Base-by-base conservation (phyloP, 2,329 filamentous ascomycete genomes). In the Ophiostoma ulmi region DNA sequence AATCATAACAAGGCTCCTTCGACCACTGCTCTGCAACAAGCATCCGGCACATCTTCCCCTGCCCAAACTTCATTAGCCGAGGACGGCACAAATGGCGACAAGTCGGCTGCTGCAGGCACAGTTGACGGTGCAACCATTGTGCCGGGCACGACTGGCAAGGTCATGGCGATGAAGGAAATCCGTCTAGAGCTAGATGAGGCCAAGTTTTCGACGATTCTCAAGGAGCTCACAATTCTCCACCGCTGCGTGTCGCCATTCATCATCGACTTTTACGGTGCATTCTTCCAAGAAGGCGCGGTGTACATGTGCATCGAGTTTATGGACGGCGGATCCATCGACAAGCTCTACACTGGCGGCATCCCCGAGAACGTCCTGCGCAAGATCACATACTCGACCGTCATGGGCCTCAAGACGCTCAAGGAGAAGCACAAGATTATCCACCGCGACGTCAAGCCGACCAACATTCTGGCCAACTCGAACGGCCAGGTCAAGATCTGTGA, bases 91-190 rank as follows among this genome's bases (percentile, higher is more conserved):
- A 5, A 11, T 58, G 58, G 39, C 70, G 35, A 65, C 35, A 26
- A 13, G 11, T 5, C 52, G 7, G n/a, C 48, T 13, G 10, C 35
- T 35, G 13, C 17, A 20, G 44, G 44, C 44, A 8, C 44, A 48
- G 44, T 20, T 13, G 36, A 17, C 79, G 31, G 6, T 10, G 20
- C 26, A 36, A 36, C 20, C 20, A 14, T 65, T 7, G 63, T 39
- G 8, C 36, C 6, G n/a, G 82, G 81, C 5, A 87, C 86, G 0
- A 89, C 89, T 0, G 93, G 94, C 22, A 87, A 91, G 68, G 85
- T 97, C 72, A 98, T 99, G 95, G 95, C 95, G 17, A 99, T 99
- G 95, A 99, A 99, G 79, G 95, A 99, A 80, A 96, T 99, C 76
- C 88, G 95, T 26, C 84, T 99, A 11, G 95, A 99, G 79, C 84